These are phyloP conservation scores for Heterobasidion irregulare DNA, from an alignment of 1,284 basidiomycete species.

Conservation along the genomic window DNA sequence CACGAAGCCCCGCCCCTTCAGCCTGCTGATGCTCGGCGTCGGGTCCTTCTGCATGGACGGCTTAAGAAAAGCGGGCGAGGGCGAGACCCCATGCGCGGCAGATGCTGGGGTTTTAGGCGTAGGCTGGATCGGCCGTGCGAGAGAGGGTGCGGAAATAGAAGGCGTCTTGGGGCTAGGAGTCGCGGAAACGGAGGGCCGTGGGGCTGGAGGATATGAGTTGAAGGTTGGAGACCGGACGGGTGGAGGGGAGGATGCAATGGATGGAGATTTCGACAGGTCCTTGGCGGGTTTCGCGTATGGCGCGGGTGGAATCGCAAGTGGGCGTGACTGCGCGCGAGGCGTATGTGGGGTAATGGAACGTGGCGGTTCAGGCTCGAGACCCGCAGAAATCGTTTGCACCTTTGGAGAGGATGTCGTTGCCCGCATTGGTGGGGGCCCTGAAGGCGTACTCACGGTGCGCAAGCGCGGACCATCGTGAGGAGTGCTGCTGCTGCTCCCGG, in stretches of 20 bases:
- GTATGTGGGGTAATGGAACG: background rate
- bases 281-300: background rate
- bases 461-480: constrained; percentile 17
- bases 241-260: background rate
- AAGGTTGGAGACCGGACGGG: background rate
- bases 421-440: constrained; percentile 7
- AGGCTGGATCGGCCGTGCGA: constrained; percentile 51
- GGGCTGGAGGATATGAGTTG: constrained; percentile 31
- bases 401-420: constrained; percentile 7
- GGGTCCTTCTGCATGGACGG: constrained; percentile 53
- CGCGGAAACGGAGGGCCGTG: constrained; percentile 20
- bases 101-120: constrained; percentile 29
- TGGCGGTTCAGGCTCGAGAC: background rate
- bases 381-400: background rate
- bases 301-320: background rate
- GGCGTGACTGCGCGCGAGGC: background rate
- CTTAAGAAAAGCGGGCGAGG: constrained; percentile 55
- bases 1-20: constrained; percentile 79
- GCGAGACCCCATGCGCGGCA: no score
- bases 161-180: constrained; percentile 22
- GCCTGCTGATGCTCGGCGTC: constrained; percentile 69
- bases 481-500: constrained; percentile 3
- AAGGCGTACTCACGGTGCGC: constrained; percentile 26
- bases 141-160: constrained; percentile 30
- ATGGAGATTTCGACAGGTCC: background rate